Percentiles rank a stretch among this genome's conserved stretches.
These are phyloP conservation scores for Lachnellula hyalina DNA, from an alignment of 2,329 filamentous ascomycete species.

Conservation along the genomic window DNA sequence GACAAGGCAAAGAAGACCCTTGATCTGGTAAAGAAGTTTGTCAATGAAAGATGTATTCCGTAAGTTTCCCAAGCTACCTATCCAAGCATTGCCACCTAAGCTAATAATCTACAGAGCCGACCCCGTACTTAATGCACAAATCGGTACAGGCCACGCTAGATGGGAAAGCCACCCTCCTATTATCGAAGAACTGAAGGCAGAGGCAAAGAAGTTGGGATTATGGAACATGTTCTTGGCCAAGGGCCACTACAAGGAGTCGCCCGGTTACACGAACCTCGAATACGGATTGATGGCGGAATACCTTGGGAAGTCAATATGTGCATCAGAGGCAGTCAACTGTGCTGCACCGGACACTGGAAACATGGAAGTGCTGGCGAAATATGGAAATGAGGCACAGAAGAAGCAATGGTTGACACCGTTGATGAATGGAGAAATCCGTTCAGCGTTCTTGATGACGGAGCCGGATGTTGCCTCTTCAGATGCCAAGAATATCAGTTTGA, in stretches of 20 bases:
- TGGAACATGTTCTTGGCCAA: slow-evolving; percentile 99
- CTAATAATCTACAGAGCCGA: slow-evolving; percentile 55
- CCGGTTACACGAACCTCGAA: slow-evolving; percentile 91
- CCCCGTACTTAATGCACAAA: slow-evolving; percentile 70
- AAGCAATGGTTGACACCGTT: slow-evolving; percentile 74
- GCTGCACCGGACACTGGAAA: slow-evolving; percentile 89
- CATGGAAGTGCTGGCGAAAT: slow-evolving; percentile 93
- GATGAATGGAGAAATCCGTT: slow-evolving; percentile 78
- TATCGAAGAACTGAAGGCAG: slow-evolving; percentile 83
- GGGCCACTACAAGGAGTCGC: slow-evolving; percentile 91
- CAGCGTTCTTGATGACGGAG: slow-evolving; percentile 92
- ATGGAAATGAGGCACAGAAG: slow-evolving; percentile 82
- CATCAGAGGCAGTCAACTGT: slow-evolving; percentile 85
- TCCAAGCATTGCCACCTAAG: slow-evolving; percentile 3
- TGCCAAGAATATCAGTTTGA: slow-evolving; percentile 86
- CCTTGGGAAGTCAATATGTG: slow-evolving; percentile 77
- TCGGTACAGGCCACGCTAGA: slow-evolving; percentile 67
- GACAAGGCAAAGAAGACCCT: slow-evolving; percentile 78
- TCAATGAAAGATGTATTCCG: slow-evolving; percentile 91
- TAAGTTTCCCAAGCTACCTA: slow-evolving; percentile 34
- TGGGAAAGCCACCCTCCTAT: slow-evolving; percentile 77
- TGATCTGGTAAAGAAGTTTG: slow-evolving; percentile 88
- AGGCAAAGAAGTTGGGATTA: slow-evolving; percentile 75
- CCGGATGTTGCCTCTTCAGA: slow-evolving; percentile 83
- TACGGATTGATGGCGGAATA: slow-evolving; percentile 98